Percentiles rank a stretch among this genome's conserved stretches.
Evolutionary conservation across 306 rosid species (phyloP).

Genomic region (Hippophae gyantsensis): DNA sequence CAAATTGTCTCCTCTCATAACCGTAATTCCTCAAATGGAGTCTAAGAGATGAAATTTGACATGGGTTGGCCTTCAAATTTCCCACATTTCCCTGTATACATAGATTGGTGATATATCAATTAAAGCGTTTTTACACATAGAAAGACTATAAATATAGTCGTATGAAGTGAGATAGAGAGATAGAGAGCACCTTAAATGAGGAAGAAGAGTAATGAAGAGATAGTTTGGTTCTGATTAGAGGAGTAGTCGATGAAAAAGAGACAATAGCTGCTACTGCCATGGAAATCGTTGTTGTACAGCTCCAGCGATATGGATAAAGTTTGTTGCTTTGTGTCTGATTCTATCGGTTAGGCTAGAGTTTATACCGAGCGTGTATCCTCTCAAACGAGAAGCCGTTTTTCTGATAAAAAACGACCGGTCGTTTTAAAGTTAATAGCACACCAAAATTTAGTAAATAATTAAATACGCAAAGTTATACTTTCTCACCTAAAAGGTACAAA

Average conservation of each 20-base stretch:
- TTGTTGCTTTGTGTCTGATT: too few species aligned
- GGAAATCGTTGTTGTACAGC: constrained; percentile 11
- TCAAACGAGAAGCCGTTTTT: too few species aligned
- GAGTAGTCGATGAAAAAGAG: constrained; percentile 26
- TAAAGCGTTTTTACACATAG: neutral
- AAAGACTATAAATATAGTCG: neutral
- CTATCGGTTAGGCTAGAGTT: too few species aligned
- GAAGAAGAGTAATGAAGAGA: constrained; percentile 31
- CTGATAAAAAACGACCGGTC: too few species aligned
- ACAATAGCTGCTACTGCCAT: constrained; percentile 42
- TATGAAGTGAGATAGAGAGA: neutral
- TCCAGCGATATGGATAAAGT: too few species aligned
- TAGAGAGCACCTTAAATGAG: constrained; percentile 57
- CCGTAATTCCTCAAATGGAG: constrained; percentile 10
- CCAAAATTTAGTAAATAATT: too few species aligned
- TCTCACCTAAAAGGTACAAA: too few species aligned
- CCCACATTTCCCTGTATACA: constrained; percentile 45
- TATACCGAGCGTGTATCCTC: too few species aligned
- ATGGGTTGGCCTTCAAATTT: constrained; percentile 30
- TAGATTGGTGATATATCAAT: neutral
- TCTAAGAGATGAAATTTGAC: constrained; percentile 20
- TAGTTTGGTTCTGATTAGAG: constrained; percentile 15
- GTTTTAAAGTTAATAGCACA: too few species aligned
- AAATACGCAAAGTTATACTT: too few species aligned
- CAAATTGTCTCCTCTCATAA: constrained; percentile 19